Percentiles rank a stretch among this genome's conserved stretches.
Conservation (phyloP, 495 filamentous ascomycete species). For the Aspergillus funiculosus region DNA sequence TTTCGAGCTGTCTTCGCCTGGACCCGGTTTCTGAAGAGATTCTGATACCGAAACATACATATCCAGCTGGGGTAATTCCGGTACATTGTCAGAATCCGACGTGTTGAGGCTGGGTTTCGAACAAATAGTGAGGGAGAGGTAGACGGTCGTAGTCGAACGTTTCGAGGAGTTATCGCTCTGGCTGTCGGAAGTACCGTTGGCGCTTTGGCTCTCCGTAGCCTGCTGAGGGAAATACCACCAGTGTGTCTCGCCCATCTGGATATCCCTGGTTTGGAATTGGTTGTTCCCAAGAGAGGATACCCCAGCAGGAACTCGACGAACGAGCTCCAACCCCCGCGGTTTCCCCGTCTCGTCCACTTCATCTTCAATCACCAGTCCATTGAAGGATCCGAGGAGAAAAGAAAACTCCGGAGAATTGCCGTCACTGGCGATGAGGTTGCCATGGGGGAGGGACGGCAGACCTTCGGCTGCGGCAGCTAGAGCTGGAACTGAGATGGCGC, state of each 20-base stretch:
- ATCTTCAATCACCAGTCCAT: slow-evolving; percentile 30
- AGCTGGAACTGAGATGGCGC: slow-evolving; percentile 45
- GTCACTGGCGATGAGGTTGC: slow-evolving; percentile 32
- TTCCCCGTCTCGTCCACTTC: slow-evolving; percentile 29
- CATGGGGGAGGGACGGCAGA: slow-evolving; percentile 35
- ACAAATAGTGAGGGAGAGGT: slow-evolving; percentile 78
- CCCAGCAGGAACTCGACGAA: slow-evolving; percentile 52
- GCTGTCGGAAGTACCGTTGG: slow-evolving; percentile 12
- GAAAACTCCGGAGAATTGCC: slow-evolving; percentile 19
- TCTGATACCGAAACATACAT: slow-evolving; percentile 68
- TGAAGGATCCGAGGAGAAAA: slow-evolving; percentile 30
- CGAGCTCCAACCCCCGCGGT: slow-evolving; percentile 50
- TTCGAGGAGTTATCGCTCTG: slow-evolving; percentile 21
- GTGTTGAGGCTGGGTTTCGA: slow-evolving; percentile 55
- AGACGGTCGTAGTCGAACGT: slow-evolving; percentile 50
- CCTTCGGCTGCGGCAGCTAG: slow-evolving; percentile 57
- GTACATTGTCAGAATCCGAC: slow-evolving; percentile 19
- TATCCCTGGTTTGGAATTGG: slow-evolving; percentile 45
- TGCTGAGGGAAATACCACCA: slow-evolving; percentile 50
- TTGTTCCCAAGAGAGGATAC: slow-evolving; percentile 58
- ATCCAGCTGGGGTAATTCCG: slow-evolving; percentile 60
- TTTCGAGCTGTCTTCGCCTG: slow-evolving; percentile 36
- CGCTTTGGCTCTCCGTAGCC: slow-evolving; percentile 25
- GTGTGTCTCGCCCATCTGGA: slow-evolving; percentile 52
- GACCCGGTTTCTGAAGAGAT: slow-evolving; percentile 63